phyloP scores from a whole-genome alignment of 192 early-diverging fungal species.

The Jimgerdemannia lactiflua region DNA sequence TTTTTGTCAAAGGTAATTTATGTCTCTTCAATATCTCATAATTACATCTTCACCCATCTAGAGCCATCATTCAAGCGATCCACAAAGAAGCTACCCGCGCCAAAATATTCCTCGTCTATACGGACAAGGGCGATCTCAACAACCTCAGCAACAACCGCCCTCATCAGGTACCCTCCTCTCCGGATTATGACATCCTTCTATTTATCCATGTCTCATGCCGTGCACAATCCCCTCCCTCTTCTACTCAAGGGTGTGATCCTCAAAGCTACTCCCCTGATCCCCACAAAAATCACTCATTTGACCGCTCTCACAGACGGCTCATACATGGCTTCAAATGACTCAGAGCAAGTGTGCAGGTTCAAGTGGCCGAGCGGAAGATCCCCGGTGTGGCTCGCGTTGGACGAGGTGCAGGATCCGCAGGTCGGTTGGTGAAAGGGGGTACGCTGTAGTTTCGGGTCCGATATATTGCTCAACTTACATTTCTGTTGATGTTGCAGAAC shows the following conservation, averaged over 20 bases:
- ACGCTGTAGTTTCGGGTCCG: too few species aligned
- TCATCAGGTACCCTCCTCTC: conserved; percentile 37
- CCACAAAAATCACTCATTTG: conserved; percentile 13
- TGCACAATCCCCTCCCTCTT: neutral
- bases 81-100: neutral
- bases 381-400: conserved; percentile 53
- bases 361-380: conserved; percentile 1
- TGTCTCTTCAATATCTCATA: neutral
- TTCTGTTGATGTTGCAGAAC: conserved; percentile 38
- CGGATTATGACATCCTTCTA: too few species aligned
- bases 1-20: neutral
- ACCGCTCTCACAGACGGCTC: neutral
- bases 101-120: conserved; percentile 20
- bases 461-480: too few species aligned
- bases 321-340: conserved; percentile 10
- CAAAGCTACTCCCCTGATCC: conserved; percentile 31
- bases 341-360: conserved; percentile 3
- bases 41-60: neutral
- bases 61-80: neutral
- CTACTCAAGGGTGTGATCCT: conserved; percentile 45
- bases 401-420: conserved; percentile 53
- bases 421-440: conserved; percentile 11
- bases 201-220: neutral
- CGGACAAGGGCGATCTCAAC: conserved; percentile 43
- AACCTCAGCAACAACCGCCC: conserved; percentile 42